Percentiles rank a stretch among this genome's conserved stretches.
Conservation (phyloP, 1,284 basidiomycete species). For the Boletellus deceptivus region DNA sequence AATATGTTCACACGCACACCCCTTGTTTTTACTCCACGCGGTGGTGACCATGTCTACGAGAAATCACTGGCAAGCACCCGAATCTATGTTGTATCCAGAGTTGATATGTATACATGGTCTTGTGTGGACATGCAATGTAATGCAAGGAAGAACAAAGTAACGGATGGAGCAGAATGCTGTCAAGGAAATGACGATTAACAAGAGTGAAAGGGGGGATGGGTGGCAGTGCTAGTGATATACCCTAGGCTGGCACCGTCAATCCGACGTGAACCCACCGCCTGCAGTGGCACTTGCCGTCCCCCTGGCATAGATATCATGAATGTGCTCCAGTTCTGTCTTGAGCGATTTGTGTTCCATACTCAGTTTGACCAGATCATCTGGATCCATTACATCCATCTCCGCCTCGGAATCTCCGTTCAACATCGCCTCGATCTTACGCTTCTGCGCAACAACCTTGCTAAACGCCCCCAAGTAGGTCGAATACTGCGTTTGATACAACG, state of each 20-base stretch:
- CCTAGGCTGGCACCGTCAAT: conserved; percentile 4
- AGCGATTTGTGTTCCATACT: conserved; percentile 41
- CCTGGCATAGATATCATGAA: conserved; percentile 38
- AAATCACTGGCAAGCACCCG: background rate
- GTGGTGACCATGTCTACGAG: too few species aligned
- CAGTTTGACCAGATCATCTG: conserved; percentile 50
- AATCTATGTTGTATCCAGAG: too few species aligned
- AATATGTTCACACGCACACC: conserved; percentile 10
- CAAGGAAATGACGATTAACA: background rate
- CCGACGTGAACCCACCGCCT: conserved; percentile 5
- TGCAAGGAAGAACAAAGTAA: background rate
- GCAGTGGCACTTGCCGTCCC: conserved; percentile 3
- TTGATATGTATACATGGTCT: background rate
- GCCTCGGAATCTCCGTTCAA: conserved; percentile 36
- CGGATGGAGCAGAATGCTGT: background rate
- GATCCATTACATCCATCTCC: conserved; percentile 47
- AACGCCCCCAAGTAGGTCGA: conserved; percentile 48
- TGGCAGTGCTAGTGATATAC: too few species aligned
- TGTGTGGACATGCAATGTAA: background rate
- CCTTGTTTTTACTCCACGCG: background rate
- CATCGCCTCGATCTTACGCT: conserved; percentile 43
- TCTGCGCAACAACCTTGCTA: conserved; percentile 46
- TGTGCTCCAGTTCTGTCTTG: conserved; percentile 47
- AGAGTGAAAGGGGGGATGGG: background rate
- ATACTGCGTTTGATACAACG: conserved; percentile 51